Evolutionary conservation across 2,329 filamentous ascomycete species (phyloP), one percentile per base, ranked within the genome.

Genomic region (Aureobasidium sp.): DNA sequence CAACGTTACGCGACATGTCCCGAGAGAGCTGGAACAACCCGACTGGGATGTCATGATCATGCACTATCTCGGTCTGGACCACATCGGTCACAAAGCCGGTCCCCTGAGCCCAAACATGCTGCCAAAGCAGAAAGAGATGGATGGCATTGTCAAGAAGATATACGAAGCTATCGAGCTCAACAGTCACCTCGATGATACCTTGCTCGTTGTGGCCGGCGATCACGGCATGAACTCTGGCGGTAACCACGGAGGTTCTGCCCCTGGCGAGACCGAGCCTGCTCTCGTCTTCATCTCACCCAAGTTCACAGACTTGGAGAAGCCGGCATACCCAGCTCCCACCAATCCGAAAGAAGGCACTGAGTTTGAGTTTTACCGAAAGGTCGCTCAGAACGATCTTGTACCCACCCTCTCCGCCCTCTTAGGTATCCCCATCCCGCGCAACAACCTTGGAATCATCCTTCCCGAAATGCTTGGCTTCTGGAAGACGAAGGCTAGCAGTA

Each of bases 151-250:
- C 40, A 78, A 79, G 63, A 76, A 83, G 61, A 87, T 99, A 27
- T 96, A 90, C 69, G 77, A 80, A 13, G 87, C 89, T 7, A 88
- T 99, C 65, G 81, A 88, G 68, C 80, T 79, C 4, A 76, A 88
- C 60, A 70, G 81, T 1, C 87, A 96, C 71, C 83, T 96, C 1
- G 70, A 83, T 33, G 88, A 88, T 4, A 91, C 93, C 0, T 76
- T 99, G 1, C 81, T 99, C 47, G 85, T 99, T 3, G 75, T 99
- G 7, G 90, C 87, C 60, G 94, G 94, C 60, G 95, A 99, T 68
- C 94, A 99, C 70, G 94, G 94, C n/a, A 99, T 99, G 94, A 99
- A 97, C 67, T 93, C 97, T 67, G 94, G 90, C 21, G 94, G 94
- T 2, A 97, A 97, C 66, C 94, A 99, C 71, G 94, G 94, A 31